Evolutionary conservation across 2,329 filamentous ascomycete species (phyloP), one percentile per base, ranked within the genome.

Genomic region (Phialemonium atrogriseum): DNA sequence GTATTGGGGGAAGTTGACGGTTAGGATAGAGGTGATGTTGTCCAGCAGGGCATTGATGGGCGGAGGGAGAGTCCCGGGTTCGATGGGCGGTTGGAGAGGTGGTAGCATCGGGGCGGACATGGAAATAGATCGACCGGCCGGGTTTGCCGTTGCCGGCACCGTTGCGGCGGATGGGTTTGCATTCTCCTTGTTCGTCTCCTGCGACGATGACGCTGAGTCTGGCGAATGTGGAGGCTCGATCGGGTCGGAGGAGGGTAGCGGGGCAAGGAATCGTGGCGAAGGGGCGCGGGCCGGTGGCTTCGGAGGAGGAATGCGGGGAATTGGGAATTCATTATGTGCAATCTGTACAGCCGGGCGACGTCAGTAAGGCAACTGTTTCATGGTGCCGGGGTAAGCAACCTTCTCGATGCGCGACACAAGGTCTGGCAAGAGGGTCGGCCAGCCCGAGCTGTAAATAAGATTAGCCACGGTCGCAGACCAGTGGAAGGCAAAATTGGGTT

Each of bases 301-400:
- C 15, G 57, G 57, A 10, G 60, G 59, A 11, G 62, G 58, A 20
- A 70, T 68, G 32, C 75, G 58, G 32, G 83, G 83, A 45, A 81
- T 79, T 24, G 83, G 77, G 47, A 94, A 94, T 32, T 80, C 78
- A 51, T 77, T 68, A 54, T 74, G 72, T 24, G 83, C 73, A 44
- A 87, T 89, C 84, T 93, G 27, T 15, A 21, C 4, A 22, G 21
- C 21, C 21, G 9, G 23, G 21, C 20, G 18, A 9, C 32, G 30
- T 38, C 21, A 38, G 37, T 17, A 20, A 25, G 19, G 40, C 39
- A 23, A 44, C 35, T 13, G 27, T 10, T n/a, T 24, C n/a, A n/a
- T 31, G 24, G 13, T 14, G 24, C 15, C 7, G 24, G 27, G 15
- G 29, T 21, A 16, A 31, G 50, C 35, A 47, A 72, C 70, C 60